Percentiles rank a stretch among this genome's conserved stretches.
phyloP scores from a whole-genome alignment of 2,329 filamentous ascomycete species.

The Neonectria ditissima region DNA sequence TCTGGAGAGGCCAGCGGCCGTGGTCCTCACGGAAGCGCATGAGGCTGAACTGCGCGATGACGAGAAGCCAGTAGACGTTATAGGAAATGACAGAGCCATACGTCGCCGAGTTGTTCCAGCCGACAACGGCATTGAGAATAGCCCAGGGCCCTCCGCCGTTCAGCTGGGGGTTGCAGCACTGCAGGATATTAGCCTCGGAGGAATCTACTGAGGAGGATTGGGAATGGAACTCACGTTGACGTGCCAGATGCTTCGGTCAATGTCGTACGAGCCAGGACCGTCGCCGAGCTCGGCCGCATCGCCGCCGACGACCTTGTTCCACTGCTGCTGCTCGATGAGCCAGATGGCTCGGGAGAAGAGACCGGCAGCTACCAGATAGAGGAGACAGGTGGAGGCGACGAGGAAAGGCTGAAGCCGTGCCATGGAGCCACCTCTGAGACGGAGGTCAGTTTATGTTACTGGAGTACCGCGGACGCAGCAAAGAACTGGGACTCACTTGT shows the following conservation, averaged over 20 bases:
- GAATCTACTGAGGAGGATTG: too few species aligned
- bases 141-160: constrained; percentile 86
- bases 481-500: constrained; percentile 66
- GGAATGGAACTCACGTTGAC: constrained; percentile 73
- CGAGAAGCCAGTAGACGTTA: constrained; percentile 85
- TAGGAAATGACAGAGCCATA: constrained; percentile 89
- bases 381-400: constrained; percentile 82
- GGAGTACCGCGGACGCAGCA: background rate
- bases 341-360: constrained; percentile 83
- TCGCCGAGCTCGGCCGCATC: constrained; percentile 62
- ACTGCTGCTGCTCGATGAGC: constrained; percentile 78
- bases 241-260: constrained; percentile 83
- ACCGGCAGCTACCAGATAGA: constrained; percentile 87
- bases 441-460: constrained; percentile 14
- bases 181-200: constrained; percentile 14
- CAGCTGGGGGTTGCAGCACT: constrained; percentile 82
- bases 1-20: constrained; percentile 61
- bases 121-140: constrained; percentile 86
- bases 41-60: constrained; percentile 76
- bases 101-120: constrained; percentile 90
- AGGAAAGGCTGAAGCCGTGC: constrained; percentile 76
- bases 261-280: constrained; percentile 84
- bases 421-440: constrained; percentile 55
- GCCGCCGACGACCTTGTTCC: constrained; percentile 73
- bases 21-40: constrained; percentile 75